Conservation (phyloP, 371 early-diverging fungal species). For the Syncephalastrum racemosum region DNA sequence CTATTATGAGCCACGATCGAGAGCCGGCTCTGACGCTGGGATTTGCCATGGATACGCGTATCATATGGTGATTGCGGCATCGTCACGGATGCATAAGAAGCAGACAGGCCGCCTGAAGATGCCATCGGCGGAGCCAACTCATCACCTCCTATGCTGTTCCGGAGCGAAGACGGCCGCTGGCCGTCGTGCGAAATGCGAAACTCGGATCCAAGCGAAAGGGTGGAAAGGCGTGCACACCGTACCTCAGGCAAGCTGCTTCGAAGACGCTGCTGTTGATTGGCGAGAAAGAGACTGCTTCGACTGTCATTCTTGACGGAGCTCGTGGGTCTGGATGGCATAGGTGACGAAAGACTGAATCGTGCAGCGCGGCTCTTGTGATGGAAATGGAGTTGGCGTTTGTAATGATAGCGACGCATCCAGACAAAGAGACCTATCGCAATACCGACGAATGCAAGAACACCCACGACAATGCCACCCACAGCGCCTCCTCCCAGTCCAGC, state of each 20-base stretch:
- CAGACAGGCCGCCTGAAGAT: neutral
- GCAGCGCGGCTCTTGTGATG: slow-evolving; percentile 17
- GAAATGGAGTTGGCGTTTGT: slow-evolving; percentile 4
- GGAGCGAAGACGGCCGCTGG: neutral
- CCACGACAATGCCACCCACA: slow-evolving; percentile 38
- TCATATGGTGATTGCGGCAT: slow-evolving; percentile 7
- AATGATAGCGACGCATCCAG: slow-evolving; percentile 14
- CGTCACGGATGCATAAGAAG: slow-evolving; percentile 2
- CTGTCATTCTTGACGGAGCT: slow-evolving; percentile 3
- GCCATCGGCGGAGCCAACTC: neutral
- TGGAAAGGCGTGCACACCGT: slow-evolving; percentile 2
- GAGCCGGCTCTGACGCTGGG: neutral
- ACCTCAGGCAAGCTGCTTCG: neutral
- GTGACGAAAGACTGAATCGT: slow-evolving; percentile 28
- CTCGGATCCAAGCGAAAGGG: slow-evolving; percentile 27
- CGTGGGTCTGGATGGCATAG: slow-evolving; percentile 13
- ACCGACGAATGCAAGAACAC: slow-evolving; percentile 24
- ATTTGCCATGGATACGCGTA: slow-evolving; percentile 2
- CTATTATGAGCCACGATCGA: too few relatives aligned
- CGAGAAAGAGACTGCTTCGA: neutral
- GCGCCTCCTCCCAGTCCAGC: slow-evolving; percentile 29
- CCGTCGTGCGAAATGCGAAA: slow-evolving; percentile 12
- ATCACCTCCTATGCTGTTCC: neutral
- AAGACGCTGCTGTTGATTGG: slow-evolving; percentile 1
- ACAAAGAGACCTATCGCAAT: slow-evolving; percentile 30